Evolutionary conservation across 2,329 filamentous ascomycete genomes (phyloP), one percentile per base, ranked within the genome.

Genomic region (Leptodontidium sp.): DNA sequence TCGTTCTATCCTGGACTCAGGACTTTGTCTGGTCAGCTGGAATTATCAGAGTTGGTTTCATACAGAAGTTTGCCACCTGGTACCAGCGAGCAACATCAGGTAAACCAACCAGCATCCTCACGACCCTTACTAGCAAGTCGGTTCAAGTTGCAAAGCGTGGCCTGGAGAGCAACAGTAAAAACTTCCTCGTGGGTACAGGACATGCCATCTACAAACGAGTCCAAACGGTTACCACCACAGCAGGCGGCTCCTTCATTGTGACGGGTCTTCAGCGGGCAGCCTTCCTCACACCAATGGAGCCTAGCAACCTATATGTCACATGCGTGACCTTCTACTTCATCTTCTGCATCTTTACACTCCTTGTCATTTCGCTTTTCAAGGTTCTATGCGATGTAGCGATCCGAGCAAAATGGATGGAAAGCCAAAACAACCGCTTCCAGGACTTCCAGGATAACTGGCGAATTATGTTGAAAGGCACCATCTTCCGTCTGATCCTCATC

Each of bases 1-100:
- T 97, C 70, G 95, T 97, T 64, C 87, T 92, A 76, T 87, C 94
- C 0, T 98, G 95, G 95, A 97, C 94, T 1, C 94, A 98, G 82
- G 95, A 98, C 81, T 98, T 98, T 83, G 92, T 97, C 78, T 98
- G 95, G 95, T 96, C 91, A 77, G 95, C 98, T 92, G 95, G 95
- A 75, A 94, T 98, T 75, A 97, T 98, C 76, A 87, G 88, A 65
- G 86, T 98, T 50, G 85, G 84, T 17, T 98, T 97, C 79, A 87
- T 98, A 82, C 93, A 98, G 82, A 85, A 85, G 59, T 92, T 97
- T 76, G 93, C 93, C 70, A 97, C 93, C 32, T 98, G 95, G 95
- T 98, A 98, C 79, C 94, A 97, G 82, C 91, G 94, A 70, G 88
- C 95, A 3, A 98, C 95, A 1, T 95, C 95, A 65, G 95, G 95